A percentile compares a stretch with the other conserved stretches of the same genome.
phyloP scores from a whole-genome alignment of 805 yeast genomes.

The Alloascoidea africana region DNA sequence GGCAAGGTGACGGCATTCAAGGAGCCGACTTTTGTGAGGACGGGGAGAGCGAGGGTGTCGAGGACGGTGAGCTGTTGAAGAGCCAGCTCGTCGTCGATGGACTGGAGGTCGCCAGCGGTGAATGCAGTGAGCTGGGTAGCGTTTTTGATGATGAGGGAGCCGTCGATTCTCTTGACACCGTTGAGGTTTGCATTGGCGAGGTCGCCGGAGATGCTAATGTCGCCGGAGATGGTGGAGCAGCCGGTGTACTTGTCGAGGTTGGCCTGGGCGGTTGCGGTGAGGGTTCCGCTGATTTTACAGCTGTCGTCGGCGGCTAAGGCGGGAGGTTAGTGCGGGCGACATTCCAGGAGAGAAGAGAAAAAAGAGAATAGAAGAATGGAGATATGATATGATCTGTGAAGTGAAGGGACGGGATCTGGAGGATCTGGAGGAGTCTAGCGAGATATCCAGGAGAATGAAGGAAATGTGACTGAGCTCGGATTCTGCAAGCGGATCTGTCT shows the following conservation, averaged over 20 bases:
- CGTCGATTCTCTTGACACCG: conserved; percentile 64
- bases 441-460: no score
- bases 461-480: no score
- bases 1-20: conserved; percentile 76
- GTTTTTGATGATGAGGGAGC: conserved; percentile 53
- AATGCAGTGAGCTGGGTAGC: conserved; percentile 48
- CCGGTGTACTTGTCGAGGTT: conserved; percentile 60
- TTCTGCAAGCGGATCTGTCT: no score
- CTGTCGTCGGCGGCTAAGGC: conserved; percentile 21
- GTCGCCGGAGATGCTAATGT: conserved; percentile 51
- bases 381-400: no score
- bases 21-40: conserved; percentile 68
- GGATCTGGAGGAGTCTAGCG: no score
- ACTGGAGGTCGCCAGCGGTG: conserved; percentile 65
- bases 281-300: conserved; percentile 15
- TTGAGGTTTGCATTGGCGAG: conserved; percentile 40
- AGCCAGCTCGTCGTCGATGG: conserved; percentile 56
- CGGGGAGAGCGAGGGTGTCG: conserved; percentile 56
- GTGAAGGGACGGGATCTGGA: no score
- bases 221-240: conserved; percentile 75
- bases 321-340: no score
- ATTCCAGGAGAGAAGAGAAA: no score
- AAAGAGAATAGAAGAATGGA: no score
- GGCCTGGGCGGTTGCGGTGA: conserved; percentile 70
- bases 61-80: conserved; percentile 53